Conservation (phyloP, 305 asterid species). For the Withania somnifera region DNA sequence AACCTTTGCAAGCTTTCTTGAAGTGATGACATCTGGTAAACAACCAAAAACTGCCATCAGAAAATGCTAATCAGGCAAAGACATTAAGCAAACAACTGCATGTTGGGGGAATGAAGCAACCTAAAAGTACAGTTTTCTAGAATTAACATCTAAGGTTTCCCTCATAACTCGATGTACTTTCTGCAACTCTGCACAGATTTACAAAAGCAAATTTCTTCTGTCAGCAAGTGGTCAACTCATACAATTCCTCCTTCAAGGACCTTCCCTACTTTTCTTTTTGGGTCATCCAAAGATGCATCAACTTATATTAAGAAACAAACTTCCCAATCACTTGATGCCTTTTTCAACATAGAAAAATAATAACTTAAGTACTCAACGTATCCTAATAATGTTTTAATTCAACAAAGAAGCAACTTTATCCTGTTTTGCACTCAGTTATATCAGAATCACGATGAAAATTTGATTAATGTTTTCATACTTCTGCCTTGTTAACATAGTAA, state of each 20-base stretch:
- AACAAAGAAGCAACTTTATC: not conserved
- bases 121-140: not conserved
- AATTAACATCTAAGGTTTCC: not conserved
- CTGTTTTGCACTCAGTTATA: not conserved
- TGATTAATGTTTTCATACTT: not conserved
- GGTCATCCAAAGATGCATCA: not conserved
- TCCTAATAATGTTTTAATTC: not conserved
- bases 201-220: not conserved
- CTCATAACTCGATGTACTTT: not conserved
- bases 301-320: not conserved
- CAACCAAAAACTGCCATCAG: not conserved
- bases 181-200: not conserved
- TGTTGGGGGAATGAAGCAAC: not conserved
- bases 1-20: conserved; percentile 55
- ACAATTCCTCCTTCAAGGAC: not conserved
- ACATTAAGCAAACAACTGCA: not conserved
- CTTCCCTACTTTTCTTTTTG: not conserved
- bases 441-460: not conserved
- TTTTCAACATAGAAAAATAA: not conserved
- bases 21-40: conserved; percentile 50
- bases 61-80: not conserved
- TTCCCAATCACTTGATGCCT: not conserved
- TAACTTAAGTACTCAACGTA: not conserved
- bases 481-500: not conserved
- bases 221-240: not conserved